These are phyloP conservation scores for Aureococcus anophagefferens DNA, from an alignment of 108 stramenopile genomes.

Conservation along the genomic window DNA sequence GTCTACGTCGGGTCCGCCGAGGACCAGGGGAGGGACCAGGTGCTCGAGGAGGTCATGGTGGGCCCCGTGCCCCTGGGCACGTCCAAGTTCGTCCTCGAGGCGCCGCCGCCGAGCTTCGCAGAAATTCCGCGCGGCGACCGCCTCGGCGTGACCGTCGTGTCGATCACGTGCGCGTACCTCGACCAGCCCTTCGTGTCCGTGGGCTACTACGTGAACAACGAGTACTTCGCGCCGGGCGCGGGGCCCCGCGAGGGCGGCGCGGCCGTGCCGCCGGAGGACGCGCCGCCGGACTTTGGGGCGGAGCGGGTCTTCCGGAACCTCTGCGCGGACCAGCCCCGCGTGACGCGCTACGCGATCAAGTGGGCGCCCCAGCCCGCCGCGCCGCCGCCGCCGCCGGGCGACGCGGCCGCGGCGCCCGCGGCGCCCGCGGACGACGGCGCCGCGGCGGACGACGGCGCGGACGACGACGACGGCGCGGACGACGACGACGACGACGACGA, in stretches of 20 bases:
- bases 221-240: slow-evolving; percentile 54
- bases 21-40: slow-evolving; percentile 73
- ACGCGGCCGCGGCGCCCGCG: too few species aligned
- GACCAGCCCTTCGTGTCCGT: slow-evolving; percentile 90
- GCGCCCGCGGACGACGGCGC: too few species aligned
- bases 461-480: slow-evolving; percentile 13
- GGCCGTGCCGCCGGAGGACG: neutral
- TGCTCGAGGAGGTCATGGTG: slow-evolving; percentile 89
- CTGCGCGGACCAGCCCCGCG: slow-evolving; percentile 86
- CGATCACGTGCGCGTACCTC: slow-evolving; percentile 90
- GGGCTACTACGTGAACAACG: slow-evolving; percentile 99
- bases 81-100: slow-evolving; percentile 81
- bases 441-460: slow-evolving; percentile 74
- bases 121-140: slow-evolving; percentile 71
- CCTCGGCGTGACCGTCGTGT: slow-evolving; percentile 91
- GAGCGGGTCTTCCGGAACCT: slow-evolving; percentile 51
- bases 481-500: neutral
- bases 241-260: neutral
- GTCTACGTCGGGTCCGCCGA: slow-evolving; percentile 92
- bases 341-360: slow-evolving; percentile 84
- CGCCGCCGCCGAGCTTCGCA: slow-evolving; percentile 74
- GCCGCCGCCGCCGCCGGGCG: too few species aligned
- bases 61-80: slow-evolving; percentile 91
- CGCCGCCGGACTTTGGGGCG: neutral
- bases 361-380: too few species aligned